Evolutionary conservation across 2,329 filamentous ascomycete genomes (phyloP).

Genomic region (Phialophora chinensis): DNA sequence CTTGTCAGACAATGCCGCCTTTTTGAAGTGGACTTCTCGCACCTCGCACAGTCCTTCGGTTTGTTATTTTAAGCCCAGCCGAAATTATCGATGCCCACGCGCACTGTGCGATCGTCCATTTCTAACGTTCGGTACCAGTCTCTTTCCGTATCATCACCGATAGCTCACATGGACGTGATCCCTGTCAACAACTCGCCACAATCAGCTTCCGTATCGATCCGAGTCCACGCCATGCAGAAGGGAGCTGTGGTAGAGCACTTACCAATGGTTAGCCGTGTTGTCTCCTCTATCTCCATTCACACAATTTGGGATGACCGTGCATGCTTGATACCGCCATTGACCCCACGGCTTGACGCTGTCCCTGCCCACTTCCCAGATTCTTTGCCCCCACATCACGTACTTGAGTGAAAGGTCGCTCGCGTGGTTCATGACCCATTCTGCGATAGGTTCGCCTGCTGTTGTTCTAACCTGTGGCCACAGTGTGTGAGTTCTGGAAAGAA

Average conservation of each 20-base stretch:
- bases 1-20: background rate
- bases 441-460: conserved; percentile 52
- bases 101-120: background rate
- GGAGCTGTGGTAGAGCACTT: background rate
- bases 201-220: background rate
- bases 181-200: background rate
- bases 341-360: conserved; percentile 50
- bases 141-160: background rate
- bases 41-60: background rate
- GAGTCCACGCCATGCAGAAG: background rate
- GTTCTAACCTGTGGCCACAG: conserved; percentile 43
- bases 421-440: conserved; percentile 59
- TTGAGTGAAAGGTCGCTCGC: conserved; percentile 49
- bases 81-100: background rate
- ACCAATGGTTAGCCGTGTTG: conserved; percentile 45
- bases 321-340: conserved; percentile 44
- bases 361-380: conserved; percentile 52
- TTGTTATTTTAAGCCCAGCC: background rate
- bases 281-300: conserved; percentile 52
- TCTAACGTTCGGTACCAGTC: background rate
- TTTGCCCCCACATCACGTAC: conserved; percentile 60
- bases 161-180: background rate
- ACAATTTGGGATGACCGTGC: conserved; percentile 35
- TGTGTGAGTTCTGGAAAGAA: background rate
- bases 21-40: background rate